Evolutionary conservation across 495 filamentous ascomycete species (phyloP).

Genomic region (Pyrenula aspistea): DNA sequence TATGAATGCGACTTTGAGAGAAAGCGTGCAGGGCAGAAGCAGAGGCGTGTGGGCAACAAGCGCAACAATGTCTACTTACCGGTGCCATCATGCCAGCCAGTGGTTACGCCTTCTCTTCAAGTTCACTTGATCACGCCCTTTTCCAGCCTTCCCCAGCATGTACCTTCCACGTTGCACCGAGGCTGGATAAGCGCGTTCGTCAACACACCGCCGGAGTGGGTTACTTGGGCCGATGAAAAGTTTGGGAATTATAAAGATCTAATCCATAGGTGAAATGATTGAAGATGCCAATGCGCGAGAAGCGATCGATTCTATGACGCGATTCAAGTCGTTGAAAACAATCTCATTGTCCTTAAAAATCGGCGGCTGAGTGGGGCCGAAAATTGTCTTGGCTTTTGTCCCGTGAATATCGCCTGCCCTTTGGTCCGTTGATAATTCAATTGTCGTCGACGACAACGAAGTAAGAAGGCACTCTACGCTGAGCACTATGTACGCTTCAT

Average conservation of each 20-base stretch:
- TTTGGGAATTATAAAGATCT: too few species aligned
- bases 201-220: not conserved
- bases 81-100: not conserved
- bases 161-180: not conserved
- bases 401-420: too few species aligned
- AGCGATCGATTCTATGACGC: too few species aligned
- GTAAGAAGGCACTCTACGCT: too few species aligned
- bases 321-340: not conserved
- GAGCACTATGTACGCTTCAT: too few species aligned
- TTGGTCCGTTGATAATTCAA: too few species aligned
- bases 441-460: too few species aligned
- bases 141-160: not conserved
- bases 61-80: not conserved
- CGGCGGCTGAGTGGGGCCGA: not conserved
- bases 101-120: not conserved
- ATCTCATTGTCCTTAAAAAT: not conserved
- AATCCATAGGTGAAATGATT: too few species aligned
- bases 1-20: too few species aligned
- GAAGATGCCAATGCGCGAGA: too few species aligned
- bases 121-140: not conserved
- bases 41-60: too few species aligned
- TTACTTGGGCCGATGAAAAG: not conserved
- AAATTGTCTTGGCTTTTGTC: not conserved
- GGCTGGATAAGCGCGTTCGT: not conserved
- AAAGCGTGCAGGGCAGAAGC: too few species aligned